phyloP scores from a whole-genome alignment of 257 asterid genomes.

The Solanum boliviense region DNA sequence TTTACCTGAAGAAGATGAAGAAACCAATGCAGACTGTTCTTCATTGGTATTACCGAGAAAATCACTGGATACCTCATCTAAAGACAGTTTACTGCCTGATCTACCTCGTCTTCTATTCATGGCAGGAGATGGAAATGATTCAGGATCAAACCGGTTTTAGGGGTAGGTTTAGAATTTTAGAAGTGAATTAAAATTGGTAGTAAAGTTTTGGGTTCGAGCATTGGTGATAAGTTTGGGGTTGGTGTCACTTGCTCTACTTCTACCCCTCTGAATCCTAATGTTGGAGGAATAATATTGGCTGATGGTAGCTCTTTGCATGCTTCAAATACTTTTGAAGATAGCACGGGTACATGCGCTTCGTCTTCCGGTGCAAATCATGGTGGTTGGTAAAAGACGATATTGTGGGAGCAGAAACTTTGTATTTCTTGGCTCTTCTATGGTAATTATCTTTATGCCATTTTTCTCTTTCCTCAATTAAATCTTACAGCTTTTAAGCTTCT shows the following conservation, averaged over 20 bases:
- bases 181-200: background rate
- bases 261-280: conserved; percentile 3
- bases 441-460: background rate
- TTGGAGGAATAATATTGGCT: conserved; percentile 14
- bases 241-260: conserved; percentile 23
- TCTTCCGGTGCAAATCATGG: conserved; percentile 36
- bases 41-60: background rate
- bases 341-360: conserved; percentile 23
- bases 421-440: background rate
- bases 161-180: background rate
- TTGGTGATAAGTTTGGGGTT: conserved; percentile 31
- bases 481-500: background rate
- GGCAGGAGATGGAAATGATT: background rate
- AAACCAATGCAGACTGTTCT: background rate
- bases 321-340: conserved; percentile 10
- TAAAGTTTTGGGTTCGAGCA: background rate
- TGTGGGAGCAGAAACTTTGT: conserved; percentile 19
- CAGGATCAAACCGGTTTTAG: background rate
- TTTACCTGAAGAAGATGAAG: background rate
- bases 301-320: conserved; percentile 8
- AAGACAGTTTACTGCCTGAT: background rate
- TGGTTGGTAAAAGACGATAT: conserved; percentile 18
- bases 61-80: background rate
- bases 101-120: background rate
- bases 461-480: background rate